phyloP scores from a whole-genome alignment of 129 eudicot genomes.

The Tagetes erecta region DNA sequence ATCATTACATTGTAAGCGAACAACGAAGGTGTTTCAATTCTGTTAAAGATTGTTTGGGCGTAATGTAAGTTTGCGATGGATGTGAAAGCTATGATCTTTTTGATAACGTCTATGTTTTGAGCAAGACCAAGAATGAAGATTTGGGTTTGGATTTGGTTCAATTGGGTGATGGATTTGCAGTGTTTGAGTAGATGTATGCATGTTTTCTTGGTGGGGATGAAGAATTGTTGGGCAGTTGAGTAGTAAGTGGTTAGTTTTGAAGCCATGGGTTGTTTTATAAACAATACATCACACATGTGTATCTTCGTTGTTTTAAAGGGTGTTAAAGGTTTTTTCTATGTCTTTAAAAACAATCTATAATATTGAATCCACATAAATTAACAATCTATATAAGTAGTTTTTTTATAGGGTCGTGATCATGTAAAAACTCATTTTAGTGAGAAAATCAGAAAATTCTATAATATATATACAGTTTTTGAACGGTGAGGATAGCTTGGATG shows the following conservation, averaged over 20 bases:
- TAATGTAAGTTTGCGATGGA: constrained; percentile 38
- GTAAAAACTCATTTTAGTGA: too few relatives aligned
- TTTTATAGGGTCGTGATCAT: too few relatives aligned
- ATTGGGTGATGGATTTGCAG: constrained; percentile 57
- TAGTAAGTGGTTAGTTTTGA: not conserved
- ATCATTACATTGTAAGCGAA: constrained; percentile 63
- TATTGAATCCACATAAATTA: too few relatives aligned
- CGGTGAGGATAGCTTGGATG: too few relatives aligned
- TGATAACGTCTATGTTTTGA: constrained; percentile 45
- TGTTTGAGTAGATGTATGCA: constrained; percentile 56
- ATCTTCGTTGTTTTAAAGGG: not conserved
- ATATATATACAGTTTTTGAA: too few relatives aligned
- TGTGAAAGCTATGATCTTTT: constrained; percentile 56
- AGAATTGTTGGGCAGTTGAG: constrained; percentile 21
- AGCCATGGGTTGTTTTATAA: not conserved
- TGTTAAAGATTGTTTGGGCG: constrained; percentile 45
- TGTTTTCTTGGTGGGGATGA: constrained; percentile 42
- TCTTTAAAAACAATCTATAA: too few relatives aligned
- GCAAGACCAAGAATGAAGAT: constrained; percentile 48
- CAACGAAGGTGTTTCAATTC: constrained; percentile 46
- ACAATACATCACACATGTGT: not conserved
- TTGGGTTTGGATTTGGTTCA: constrained; percentile 72
- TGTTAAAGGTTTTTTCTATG: too few relatives aligned
- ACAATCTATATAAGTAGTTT: too few relatives aligned
- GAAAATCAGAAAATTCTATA: too few relatives aligned